Evolutionary conservation across 768 basidiomycete species (phyloP).

Genomic region (Pleurotus pulmonarius): DNA sequence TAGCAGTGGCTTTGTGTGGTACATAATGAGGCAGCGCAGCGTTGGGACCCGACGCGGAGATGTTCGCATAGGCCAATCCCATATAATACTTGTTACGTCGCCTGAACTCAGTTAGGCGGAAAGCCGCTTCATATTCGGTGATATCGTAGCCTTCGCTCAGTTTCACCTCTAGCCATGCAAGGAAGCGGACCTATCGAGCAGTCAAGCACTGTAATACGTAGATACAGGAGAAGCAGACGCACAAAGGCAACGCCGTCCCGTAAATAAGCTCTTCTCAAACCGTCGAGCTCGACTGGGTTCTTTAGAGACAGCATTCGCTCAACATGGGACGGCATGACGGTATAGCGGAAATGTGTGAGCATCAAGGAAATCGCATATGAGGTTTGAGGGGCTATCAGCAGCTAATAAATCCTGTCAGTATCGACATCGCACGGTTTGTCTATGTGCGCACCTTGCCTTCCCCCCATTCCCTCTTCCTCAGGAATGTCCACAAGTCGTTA

Average conservation of each 20-base stretch:
- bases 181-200: slow-evolving; percentile 59
- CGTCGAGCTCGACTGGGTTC: slow-evolving; percentile 82
- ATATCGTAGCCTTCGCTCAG: slow-evolving; percentile 74
- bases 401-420: slow-evolving; percentile 23
- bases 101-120: slow-evolving; percentile 75
- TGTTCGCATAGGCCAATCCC: slow-evolving; percentile 87
- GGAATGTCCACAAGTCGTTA: slow-evolving; percentile 74
- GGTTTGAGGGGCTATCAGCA: slow-evolving; percentile 69
- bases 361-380: slow-evolving; percentile 84
- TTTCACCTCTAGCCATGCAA: slow-evolving; percentile 88
- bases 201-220: slow-evolving; percentile 11
- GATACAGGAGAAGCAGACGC: slow-evolving; percentile 27
- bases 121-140: slow-evolving; percentile 90
- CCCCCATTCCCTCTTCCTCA: slow-evolving; percentile 73
- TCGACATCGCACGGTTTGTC: too few relatives aligned
- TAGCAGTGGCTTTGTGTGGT: slow-evolving; percentile 65
- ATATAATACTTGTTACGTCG: slow-evolving; percentile 68
- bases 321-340: slow-evolving; percentile 64
- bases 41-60: slow-evolving; percentile 86
- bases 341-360: slow-evolving; percentile 80
- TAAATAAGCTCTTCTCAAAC: slow-evolving; percentile 71
- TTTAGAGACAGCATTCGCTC: slow-evolving; percentile 84
- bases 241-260: slow-evolving; percentile 87
- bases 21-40: slow-evolving; percentile 94
- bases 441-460: slow-evolving; percentile 58